A percentile compares a stretch with the other conserved stretches of the same genome.
phyloP scores from a whole-genome alignment of 2,329 filamentous ascomycete species.

The Arthrobotrys sinensis region DNA sequence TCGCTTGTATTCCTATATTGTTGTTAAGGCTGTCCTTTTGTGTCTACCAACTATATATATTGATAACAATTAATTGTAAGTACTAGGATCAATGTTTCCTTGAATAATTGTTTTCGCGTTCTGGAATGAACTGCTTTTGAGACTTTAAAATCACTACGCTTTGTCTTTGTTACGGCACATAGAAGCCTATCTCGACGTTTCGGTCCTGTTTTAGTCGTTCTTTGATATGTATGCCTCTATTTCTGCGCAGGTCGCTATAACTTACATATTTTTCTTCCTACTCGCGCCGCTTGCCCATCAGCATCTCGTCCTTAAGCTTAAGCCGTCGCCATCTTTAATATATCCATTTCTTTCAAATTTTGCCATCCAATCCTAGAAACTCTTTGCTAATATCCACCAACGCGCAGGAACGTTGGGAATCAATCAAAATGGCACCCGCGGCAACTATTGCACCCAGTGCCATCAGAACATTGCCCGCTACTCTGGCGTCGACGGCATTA shows the following conservation, averaged over 20 bases:
- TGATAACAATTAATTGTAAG: not conserved
- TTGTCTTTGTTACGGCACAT: no score
- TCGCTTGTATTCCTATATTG: slow-evolving; percentile 34
- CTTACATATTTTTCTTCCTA: no score
- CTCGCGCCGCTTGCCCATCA: no score
- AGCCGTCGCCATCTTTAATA: no score
- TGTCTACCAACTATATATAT: not conserved
- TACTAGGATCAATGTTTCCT: not conserved
- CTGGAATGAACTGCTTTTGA: not conserved
- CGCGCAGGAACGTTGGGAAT: not conserved
- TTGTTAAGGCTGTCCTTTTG: slow-evolving; percentile 4
- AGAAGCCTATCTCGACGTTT: no score
- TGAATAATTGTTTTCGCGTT: not conserved
- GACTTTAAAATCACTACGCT: no score
- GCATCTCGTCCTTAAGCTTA: no score
- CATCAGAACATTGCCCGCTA: slow-evolving; percentile 20
- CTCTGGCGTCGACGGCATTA: slow-evolving; percentile 16
- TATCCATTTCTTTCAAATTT: no score
- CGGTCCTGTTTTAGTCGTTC: no score
- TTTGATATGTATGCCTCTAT: no score
- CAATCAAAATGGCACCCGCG: slow-evolving; percentile 40
- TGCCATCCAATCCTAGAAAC: not conserved
- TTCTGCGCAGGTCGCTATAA: no score
- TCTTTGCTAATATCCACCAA: not conserved
- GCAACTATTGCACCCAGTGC: slow-evolving; percentile 7